Base-by-base conservation (phyloP, 164 flowering plant species). In the Cinnamomum chago region DNA sequence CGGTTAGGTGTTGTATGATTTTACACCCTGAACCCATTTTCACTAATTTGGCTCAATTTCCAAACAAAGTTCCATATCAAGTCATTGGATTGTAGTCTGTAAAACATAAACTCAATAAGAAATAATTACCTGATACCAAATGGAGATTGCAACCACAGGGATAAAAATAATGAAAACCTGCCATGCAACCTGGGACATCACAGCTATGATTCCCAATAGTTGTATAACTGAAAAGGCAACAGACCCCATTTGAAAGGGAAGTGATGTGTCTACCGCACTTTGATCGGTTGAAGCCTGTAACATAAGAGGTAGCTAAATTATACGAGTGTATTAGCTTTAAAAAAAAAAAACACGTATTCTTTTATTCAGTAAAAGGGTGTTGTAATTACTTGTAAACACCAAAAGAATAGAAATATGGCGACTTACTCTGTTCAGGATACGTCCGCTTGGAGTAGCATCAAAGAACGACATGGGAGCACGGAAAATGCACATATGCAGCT, bases 391-490 rank as follows among this genome's bases (percentile, higher is more conserved):
- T 55, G 60, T 20, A 67, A 28, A 25, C 47, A 40, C 40, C 40
- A 64, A 25, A 30, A 30, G 35, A 33, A 75, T 5, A 68, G 24
- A 62, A 5, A 50, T 50, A 27, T 15, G 17, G 24, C 25, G 20
- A 79, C 91, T 75, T 82, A 95, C 99, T 73, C 98, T 84, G 66
- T 90, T 93, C 3, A 95, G 76, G 75, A 95, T 90, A 62, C 98
- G 85, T 50, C 97, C 97, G 81, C 92, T 90, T 40, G 99, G 99
- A 5, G 99, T 95, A 69, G 99, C 65, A 86, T 95, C 99, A 81
- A 92, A 93, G 82, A 93, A 95, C 60, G 97, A 91, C 99, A 95
- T 92, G 40, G 97, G 95, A 4, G 97, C 92, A 67, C 97, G 97
- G 78, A 95, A 92, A 65, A 95, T 84, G 83, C 89, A 85, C 2